phyloP scores from a whole-genome alignment of 768 basidiomycete species.

The Suillus variegatus region DNA sequence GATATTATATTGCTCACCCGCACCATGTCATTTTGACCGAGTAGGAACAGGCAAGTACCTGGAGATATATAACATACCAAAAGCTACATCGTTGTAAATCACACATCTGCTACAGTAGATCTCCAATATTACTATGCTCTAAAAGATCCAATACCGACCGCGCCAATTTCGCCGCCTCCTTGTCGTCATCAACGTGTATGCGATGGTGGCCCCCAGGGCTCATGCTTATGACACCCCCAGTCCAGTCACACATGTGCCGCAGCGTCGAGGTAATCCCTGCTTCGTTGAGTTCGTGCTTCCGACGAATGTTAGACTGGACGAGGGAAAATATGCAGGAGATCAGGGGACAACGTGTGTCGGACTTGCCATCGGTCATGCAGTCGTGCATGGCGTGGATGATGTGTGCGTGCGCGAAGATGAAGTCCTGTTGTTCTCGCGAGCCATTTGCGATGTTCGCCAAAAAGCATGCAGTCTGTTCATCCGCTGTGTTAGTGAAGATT shows the following conservation, averaged over 20 bases:
- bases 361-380: slow-evolving; percentile 60
- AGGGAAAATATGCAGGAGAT: slow-evolving; percentile 62
- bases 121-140: slow-evolving; percentile 32
- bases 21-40: background rate
- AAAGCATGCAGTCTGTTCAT: slow-evolving; percentile 52
- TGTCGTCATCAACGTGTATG: slow-evolving; percentile 56
- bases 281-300: slow-evolving; percentile 41
- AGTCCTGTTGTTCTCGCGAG: slow-evolving; percentile 45
- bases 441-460: slow-evolving; percentile 75
- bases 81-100: background rate
- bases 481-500: background rate
- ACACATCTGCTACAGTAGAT: slow-evolving; percentile 15
- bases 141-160: slow-evolving; percentile 54
- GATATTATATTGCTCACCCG: background rate
- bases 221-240: slow-evolving; percentile 22
- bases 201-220: slow-evolving; percentile 37
- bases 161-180: slow-evolving; percentile 58
- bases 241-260: slow-evolving; percentile 44
- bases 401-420: slow-evolving; percentile 50
- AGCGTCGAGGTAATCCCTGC: slow-evolving; percentile 48
- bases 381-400: slow-evolving; percentile 56
- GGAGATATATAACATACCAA: background rate
- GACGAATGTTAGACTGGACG: slow-evolving; percentile 40
- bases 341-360: slow-evolving; percentile 60
- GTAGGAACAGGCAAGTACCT: background rate